Conservation (phyloP, 2,329 filamentous ascomycete species). For the Beauveria bassiana region DNA sequence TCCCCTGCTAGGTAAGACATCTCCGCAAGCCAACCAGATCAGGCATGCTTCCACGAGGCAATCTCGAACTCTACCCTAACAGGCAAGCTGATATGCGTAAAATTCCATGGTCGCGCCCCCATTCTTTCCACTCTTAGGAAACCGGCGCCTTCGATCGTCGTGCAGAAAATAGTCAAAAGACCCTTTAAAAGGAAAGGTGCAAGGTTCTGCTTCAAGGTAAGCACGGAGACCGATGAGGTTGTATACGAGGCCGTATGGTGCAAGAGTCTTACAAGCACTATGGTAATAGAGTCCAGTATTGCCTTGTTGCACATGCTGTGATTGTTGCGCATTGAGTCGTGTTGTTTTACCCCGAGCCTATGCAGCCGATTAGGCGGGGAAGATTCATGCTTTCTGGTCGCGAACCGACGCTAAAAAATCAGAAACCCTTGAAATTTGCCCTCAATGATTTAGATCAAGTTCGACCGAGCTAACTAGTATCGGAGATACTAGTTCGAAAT, state of each 20-base stretch:
- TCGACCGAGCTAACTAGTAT: no score
- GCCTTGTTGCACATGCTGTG: not conserved
- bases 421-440: no score
- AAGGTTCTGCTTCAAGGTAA: not conserved
- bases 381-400: no score
- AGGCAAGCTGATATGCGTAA: conserved; percentile 4
- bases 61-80: conserved; percentile 9
- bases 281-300: not conserved
- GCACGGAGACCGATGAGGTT: conserved; percentile 3
- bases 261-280: not conserved
- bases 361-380: no score
- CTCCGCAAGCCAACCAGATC: conserved; percentile 5
- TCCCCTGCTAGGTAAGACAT: not conserved
- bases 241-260: not conserved
- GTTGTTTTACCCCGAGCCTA: no score
- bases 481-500: no score
- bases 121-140: not conserved
- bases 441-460: no score
- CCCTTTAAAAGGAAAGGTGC: not conserved
- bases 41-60: conserved; percentile 5
- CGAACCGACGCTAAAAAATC: no score
- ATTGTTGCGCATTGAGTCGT: no score
- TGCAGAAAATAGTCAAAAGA: not conserved
- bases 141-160: not conserved
- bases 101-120: not conserved